A percentile compares a stretch with the other conserved stretches of the same genome.
Conservation (phyloP, 495 filamentous ascomycete species). For the Apiosordaria backusii region DNA sequence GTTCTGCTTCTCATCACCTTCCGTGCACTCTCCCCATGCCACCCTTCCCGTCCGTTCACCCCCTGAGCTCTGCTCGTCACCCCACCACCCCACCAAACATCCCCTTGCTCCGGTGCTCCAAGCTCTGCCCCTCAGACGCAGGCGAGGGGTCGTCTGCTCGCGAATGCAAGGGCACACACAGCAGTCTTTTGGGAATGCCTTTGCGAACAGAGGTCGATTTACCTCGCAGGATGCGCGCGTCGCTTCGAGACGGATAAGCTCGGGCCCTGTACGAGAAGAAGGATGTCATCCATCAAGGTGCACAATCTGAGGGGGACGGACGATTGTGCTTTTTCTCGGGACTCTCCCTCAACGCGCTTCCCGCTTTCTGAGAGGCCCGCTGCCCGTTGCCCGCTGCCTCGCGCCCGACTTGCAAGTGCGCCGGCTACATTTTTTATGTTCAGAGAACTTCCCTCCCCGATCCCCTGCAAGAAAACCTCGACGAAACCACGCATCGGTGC, state of each 20-base stretch:
- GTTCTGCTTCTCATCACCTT: conserved; percentile 5
- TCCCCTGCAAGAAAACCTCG: not conserved
- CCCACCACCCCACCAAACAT: conserved; percentile 17
- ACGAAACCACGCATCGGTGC: not conserved
- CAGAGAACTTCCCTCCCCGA: not conserved
- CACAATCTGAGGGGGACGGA: not conserved
- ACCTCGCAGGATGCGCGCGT: conserved; percentile 37
- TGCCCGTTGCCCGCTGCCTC: not conserved
- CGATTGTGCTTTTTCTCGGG: not conserved
- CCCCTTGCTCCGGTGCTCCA: conserved; percentile 11
- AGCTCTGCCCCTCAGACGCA: conserved; percentile 13
- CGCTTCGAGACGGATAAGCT: conserved; percentile 18
- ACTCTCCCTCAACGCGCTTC: not conserved
- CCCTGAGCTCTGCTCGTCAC: conserved; percentile 11
- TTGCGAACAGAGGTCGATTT: conserved; percentile 24
- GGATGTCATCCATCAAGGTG: conserved; percentile 1
- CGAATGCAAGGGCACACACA: conserved; percentile 27
- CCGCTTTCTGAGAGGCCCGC: too few relatives aligned
- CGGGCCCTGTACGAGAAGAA: not conserved
- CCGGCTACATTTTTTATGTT: not conserved
- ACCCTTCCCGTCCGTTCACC: conserved; percentile 8
- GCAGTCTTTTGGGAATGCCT: not conserved
- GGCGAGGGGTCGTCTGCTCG: conserved; percentile 20
- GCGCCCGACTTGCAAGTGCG: too few relatives aligned
- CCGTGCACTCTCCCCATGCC: conserved; percentile 11